Evolutionary conservation across 176 grass and related monocot genomes (phyloP).

Genomic region (Oryza nivara): DNA sequence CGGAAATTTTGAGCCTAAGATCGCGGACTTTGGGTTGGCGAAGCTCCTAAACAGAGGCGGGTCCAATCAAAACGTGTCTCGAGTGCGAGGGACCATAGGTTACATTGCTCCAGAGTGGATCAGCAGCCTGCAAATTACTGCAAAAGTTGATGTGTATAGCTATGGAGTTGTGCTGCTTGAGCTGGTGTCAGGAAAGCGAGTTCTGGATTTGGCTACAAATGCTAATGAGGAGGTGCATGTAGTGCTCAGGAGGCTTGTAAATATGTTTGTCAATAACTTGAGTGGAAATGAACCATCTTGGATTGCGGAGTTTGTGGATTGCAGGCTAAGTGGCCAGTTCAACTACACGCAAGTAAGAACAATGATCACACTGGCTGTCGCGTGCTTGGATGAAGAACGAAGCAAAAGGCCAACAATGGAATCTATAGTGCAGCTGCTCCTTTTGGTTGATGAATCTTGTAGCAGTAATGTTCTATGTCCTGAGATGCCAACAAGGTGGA

Average conservation of each 20-base stretch:
- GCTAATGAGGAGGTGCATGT: constrained; percentile 1
- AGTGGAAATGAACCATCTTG: background rate
- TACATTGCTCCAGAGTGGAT: constrained; percentile 57
- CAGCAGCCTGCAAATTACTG: constrained; percentile 32
- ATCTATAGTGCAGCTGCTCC: background rate
- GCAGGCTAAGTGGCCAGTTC: background rate
- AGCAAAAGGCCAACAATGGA: constrained; percentile 26
- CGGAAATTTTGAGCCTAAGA: constrained; percentile 40
- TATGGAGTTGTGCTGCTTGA: constrained; percentile 52
- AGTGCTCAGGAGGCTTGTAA: background rate
- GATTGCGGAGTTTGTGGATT: background rate
- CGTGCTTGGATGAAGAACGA: constrained; percentile 18
- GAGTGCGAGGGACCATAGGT: constrained; percentile 48
- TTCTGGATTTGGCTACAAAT: constrained; percentile 32
- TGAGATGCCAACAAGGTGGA: background rate
- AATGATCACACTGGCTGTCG: background rate
- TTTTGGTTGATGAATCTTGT: constrained; percentile 25
- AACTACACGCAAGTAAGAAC: background rate
- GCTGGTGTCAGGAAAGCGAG: constrained; percentile 28
- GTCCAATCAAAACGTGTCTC: constrained; percentile 30
- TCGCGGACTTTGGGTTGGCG: constrained; percentile 45
- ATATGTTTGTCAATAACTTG: background rate
- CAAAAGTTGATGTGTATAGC: constrained; percentile 52
- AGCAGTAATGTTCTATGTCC: background rate
- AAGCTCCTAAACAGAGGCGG: constrained; percentile 39